phyloP scores from a whole-genome alignment of 495 filamentous ascomycete genomes.

The Tuber microsphaerosporum region DNA sequence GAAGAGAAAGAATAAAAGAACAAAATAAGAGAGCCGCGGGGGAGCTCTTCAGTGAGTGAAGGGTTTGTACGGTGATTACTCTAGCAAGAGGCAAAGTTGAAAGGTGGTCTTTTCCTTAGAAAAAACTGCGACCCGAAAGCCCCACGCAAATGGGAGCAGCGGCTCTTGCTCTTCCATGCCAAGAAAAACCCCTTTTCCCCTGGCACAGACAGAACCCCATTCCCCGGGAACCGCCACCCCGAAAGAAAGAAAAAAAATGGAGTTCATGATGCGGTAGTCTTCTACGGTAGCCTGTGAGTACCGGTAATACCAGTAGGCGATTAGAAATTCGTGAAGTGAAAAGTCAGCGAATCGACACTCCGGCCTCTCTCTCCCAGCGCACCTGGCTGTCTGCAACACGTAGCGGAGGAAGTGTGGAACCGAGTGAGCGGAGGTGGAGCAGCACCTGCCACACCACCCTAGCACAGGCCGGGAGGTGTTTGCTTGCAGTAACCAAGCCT shows the following conservation, averaged over 20 bases:
- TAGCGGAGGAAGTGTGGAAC: not conserved
- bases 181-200: not conserved
- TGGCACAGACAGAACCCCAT: not conserved
- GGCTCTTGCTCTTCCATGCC: not conserved
- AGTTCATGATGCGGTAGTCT: not conserved
- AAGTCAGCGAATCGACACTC: not conserved
- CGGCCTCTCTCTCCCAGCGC: not conserved
- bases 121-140: not conserved
- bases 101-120: constrained; percentile 28
- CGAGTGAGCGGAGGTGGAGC: not conserved
- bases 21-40: constrained; percentile 30
- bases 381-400: not conserved
- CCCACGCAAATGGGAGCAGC: not conserved
- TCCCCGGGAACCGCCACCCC: not conserved
- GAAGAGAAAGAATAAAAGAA: constrained; percentile 34
- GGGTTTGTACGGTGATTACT: constrained; percentile 6
- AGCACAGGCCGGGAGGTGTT: not conserved
- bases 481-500: not conserved
- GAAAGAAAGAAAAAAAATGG: not conserved
- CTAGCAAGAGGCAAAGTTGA: constrained; percentile 12
- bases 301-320: not conserved
- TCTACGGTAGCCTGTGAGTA: not conserved
- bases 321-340: too few relatives aligned
- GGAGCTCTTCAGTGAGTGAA: constrained; percentile 17
- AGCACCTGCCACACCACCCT: not conserved